Evolutionary conservation across 2,329 filamentous ascomycete species (phyloP).

Genomic region (Pseudogymnoascus verrucosus): DNA sequence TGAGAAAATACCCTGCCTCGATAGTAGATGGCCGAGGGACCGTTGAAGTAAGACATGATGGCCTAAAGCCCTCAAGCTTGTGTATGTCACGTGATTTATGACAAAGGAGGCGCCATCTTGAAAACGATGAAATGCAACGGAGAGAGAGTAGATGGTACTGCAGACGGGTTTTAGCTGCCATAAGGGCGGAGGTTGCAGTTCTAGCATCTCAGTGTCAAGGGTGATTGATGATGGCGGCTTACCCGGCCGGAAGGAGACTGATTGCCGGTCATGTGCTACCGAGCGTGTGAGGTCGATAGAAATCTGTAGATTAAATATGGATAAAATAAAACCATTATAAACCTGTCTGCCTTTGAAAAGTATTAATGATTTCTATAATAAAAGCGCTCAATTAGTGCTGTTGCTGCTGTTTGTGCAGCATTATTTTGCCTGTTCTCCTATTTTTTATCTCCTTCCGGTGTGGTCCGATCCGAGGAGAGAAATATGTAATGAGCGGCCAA

Average conservation of each 20-base stretch:
- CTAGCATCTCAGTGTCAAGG: neutral
- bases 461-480: conserved; percentile 5
- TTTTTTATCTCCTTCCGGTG: conserved; percentile 8
- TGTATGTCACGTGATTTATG: neutral
- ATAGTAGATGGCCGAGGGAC: neutral
- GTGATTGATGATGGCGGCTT: neutral
- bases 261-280: neutral
- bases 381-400: neutral
- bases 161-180: neutral
- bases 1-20: neutral
- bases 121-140: neutral
- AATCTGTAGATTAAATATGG: neutral
- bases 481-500: conserved; percentile 5
- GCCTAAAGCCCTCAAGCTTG: neutral
- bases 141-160: neutral
- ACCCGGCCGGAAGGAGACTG: neutral
- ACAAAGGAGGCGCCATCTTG: neutral
- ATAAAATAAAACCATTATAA: neutral
- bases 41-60: neutral
- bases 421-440: neutral
- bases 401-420: neutral
- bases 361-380: neutral
- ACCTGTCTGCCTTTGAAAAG: neutral
- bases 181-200: neutral
- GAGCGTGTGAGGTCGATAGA: neutral